Conservation (phyloP, 2,329 filamentous ascomycete genomes). For the Aspergillus felis region DNA sequence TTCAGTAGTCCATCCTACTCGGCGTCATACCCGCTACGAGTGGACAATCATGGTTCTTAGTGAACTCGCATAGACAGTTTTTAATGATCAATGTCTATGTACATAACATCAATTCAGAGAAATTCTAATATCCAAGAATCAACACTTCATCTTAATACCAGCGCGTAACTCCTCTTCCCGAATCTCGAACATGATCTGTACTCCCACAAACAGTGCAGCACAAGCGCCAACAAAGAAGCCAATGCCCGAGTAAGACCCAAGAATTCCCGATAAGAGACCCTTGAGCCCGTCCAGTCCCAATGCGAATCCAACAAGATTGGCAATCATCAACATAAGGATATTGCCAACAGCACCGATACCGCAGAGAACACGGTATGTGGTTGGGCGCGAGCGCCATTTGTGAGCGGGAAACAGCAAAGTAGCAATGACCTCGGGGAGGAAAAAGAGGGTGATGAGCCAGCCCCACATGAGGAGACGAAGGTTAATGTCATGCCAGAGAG, state of each 20-base stretch:
- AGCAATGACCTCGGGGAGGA: constrained; percentile 79
- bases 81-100: neutral
- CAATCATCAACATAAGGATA: constrained; percentile 90
- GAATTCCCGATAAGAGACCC: constrained; percentile 69
- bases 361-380: constrained; percentile 73
- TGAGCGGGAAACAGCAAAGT: constrained; percentile 67
- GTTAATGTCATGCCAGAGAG: constrained; percentile 96
- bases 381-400: constrained; percentile 67
- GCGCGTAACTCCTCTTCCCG: constrained; percentile 77
- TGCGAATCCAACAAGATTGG: constrained; percentile 93
- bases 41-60: neutral
- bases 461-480: constrained; percentile 89
- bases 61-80: neutral
- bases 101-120: neutral
- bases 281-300: constrained; percentile 84
- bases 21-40: neutral
- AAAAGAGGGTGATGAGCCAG: constrained; percentile 92
- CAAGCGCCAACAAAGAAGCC: constrained; percentile 70
- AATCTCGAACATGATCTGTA: constrained; percentile 96
- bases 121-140: constrained; percentile 4
- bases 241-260: constrained; percentile 71
- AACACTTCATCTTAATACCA: constrained; percentile 83
- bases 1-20: neutral
- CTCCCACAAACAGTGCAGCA: constrained; percentile 72
- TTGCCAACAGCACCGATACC: constrained; percentile 78